Evolutionary conservation across 1,139 yeast species (phyloP), one percentile per base, ranked within the genome.

Genomic region (Zygosaccharomyces pseudobailii): DNA sequence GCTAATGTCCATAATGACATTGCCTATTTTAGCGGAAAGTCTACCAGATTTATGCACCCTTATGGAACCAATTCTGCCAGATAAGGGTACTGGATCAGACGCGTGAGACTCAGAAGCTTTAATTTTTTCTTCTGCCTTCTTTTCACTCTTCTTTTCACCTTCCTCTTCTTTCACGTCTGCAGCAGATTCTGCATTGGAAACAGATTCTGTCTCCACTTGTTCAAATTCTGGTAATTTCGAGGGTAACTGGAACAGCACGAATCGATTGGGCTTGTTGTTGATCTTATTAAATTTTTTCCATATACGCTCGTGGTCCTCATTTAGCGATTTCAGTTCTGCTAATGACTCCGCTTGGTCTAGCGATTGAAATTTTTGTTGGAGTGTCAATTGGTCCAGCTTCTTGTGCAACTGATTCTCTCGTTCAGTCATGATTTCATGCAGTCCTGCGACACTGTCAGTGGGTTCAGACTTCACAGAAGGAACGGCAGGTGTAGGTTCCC

Each of bases 31-130:
- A 66, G 89, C 78, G 8, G 92, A 75, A 34, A 88, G 69, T 61
- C 78, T 85, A 5, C 97, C 97, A 0, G 95, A 86, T 58, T 81
- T 77, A 65, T 88, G 96, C 45, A 86, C 73, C 50, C 90, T 78
- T 35, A 89, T 61, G 25, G 75, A 74, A 4, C 96, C 97, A 21
- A 87, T 75, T 49, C 74, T 73, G 1, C 96, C 96, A 31, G 67
- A 61, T 49, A 68, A 53, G n/a, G 66, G 54, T 27, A 17, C 10
- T 5, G 34, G 34, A 5, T 56, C 52, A 30, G 51, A 52, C 23
- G 53, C 42, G 6, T 49, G 38, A 10, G 31, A 25, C 4, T 33
- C 42, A 2, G 42, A 27, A 6, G 37, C 52, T 41, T 41, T 47
- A 22, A 17, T 37, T 5, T 52, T 42, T 8, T 51, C 52, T 37